These are phyloP conservation scores for Colletotrichum aenigma DNA, from an alignment of 2,329 filamentous ascomycete genomes.

Conservation along the genomic window DNA sequence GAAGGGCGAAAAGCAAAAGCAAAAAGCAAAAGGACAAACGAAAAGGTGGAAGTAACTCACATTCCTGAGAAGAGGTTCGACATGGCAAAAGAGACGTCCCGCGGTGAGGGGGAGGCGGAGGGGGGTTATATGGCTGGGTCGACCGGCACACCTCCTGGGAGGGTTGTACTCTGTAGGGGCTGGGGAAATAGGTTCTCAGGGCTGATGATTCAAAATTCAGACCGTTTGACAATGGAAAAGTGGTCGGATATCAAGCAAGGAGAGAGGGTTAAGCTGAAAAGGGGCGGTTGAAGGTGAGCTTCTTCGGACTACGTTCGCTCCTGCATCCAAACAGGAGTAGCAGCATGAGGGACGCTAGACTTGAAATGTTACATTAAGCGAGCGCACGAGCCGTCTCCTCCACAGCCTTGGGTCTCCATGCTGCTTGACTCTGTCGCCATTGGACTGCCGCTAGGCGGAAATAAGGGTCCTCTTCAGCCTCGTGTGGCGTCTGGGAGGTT, in stretches of 20 bases:
- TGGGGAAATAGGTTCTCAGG: slow-evolving; percentile 8
- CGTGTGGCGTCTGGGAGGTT: slow-evolving; percentile 12
- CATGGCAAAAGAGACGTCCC: slow-evolving; percentile 42
- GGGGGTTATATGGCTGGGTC: slow-evolving; percentile 12
- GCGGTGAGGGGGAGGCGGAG: slow-evolving; percentile 25
- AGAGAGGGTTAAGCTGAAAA: slow-evolving; percentile 20
- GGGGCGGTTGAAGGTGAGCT: slow-evolving; percentile 23
- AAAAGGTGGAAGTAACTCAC: slow-evolving; percentile 47
- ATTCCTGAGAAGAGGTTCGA: slow-evolving; percentile 67
- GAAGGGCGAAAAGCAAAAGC: not conserved
- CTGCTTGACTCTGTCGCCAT: slow-evolving; percentile 6
- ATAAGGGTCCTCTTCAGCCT: slow-evolving; percentile 16
- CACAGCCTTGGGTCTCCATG: slow-evolving; percentile 11
- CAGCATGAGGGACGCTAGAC: slow-evolving; percentile 20
- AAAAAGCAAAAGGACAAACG: slow-evolving; percentile 14
- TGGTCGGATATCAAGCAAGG: slow-evolving; percentile 18
- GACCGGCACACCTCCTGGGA: slow-evolving; percentile 6
- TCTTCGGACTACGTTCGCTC: slow-evolving; percentile 21
- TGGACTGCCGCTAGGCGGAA: slow-evolving; percentile 1
- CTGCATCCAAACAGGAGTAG: slow-evolving; percentile 21
- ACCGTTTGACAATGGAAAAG: slow-evolving; percentile 17
- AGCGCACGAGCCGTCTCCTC: slow-evolving; percentile 12
- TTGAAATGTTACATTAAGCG: slow-evolving; percentile 18
- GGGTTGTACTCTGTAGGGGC: slow-evolving; percentile 10
- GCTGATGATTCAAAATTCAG: slow-evolving; percentile 7